Conservation (phyloP, 768 basidiomycete species). For the Crassisporium funariophilum region DNA sequence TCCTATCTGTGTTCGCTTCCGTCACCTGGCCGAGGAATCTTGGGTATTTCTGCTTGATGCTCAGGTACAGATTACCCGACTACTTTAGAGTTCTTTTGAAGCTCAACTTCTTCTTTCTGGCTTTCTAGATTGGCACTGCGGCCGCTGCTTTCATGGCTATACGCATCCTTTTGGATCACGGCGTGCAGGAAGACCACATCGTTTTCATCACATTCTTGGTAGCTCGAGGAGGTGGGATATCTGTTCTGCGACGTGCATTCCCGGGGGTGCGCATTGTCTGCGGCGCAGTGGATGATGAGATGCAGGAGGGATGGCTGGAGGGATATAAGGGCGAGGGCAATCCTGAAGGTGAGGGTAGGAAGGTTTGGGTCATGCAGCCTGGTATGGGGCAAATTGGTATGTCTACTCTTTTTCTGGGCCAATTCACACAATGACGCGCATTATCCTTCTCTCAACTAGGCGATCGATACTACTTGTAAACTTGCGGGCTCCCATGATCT, state of each 20-base stretch:
- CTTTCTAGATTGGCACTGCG: slow-evolving; percentile 81
- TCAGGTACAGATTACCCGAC: too few species aligned
- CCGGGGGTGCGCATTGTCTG: slow-evolving; percentile 84
- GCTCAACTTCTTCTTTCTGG: background rate
- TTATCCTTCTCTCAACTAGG: slow-evolving; percentile 25
- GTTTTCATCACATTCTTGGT: slow-evolving; percentile 91
- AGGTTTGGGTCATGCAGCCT: slow-evolving; percentile 84
- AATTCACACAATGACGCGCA: too few species aligned
- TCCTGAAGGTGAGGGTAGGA: slow-evolving; percentile 52
- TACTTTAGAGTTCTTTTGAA: background rate
- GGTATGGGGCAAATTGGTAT: slow-evolving; percentile 88
- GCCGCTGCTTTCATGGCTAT: slow-evolving; percentile 96
- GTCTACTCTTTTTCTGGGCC: slow-evolving; percentile 18
- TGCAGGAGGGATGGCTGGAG: slow-evolving; percentile 76
- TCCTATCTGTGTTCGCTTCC: slow-evolving; percentile 69
- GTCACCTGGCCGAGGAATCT: slow-evolving; percentile 63
- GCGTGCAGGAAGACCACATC: slow-evolving; percentile 80
- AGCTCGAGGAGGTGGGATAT: slow-evolving; percentile 78
- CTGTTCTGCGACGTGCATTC: slow-evolving; percentile 79
- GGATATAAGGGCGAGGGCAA: slow-evolving; percentile 53
- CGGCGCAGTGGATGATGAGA: slow-evolving; percentile 76
- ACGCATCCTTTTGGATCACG: slow-evolving; percentile 90
- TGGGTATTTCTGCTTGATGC: slow-evolving; percentile 91
- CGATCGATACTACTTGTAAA: slow-evolving; percentile 43
- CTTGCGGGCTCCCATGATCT: background rate